A percentile compares a stretch with the other conserved stretches of the same genome.
phyloP scores from a whole-genome alignment of 768 basidiomycete species.

The Lactarius sanguifluus region DNA sequence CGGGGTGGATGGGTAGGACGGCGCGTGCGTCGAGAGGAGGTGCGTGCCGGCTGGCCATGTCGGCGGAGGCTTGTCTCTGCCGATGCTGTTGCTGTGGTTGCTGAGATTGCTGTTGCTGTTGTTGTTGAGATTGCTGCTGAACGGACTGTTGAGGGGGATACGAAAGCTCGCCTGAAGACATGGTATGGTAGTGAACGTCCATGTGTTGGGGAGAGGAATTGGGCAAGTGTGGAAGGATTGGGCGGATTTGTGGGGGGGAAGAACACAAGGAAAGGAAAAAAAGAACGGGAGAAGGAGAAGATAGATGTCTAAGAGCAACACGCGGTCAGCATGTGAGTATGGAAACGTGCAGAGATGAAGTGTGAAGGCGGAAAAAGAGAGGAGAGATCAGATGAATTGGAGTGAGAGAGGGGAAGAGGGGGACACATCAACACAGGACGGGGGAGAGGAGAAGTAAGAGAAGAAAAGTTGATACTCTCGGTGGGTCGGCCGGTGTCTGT shows the following conservation, averaged over 20 bases:
- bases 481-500: conserved; percentile 4
- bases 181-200: conserved; percentile 34
- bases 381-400: conserved; percentile 24
- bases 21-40: conserved; percentile 30
- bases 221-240: conserved; percentile 15
- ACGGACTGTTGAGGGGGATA: conserved; percentile 36
- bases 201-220: conserved; percentile 28
- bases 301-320: conserved; percentile 24
- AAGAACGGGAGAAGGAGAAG: conserved; percentile 13
- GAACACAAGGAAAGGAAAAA: conserved; percentile 10
- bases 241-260: conserved; percentile 20
- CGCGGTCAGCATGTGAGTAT: conserved; percentile 28
- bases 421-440: conserved; percentile 18
- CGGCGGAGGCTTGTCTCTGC: conserved; percentile 36
- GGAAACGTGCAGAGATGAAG: conserved; percentile 23
- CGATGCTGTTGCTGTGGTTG: conserved; percentile 13
- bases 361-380: conserved; percentile 28
- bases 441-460: background rate
- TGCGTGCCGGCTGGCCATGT: conserved; percentile 29
- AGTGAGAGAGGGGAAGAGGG: conserved; percentile 14
- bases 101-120: conserved; percentile 11
- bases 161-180: conserved; percentile 35
- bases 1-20: conserved; percentile 26
- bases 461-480: background rate
- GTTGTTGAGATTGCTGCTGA: conserved; percentile 29